phyloP scores from a whole-genome alignment of 192 early-diverging fungal species.

The Borealophlyctis nickersoniae region DNA sequence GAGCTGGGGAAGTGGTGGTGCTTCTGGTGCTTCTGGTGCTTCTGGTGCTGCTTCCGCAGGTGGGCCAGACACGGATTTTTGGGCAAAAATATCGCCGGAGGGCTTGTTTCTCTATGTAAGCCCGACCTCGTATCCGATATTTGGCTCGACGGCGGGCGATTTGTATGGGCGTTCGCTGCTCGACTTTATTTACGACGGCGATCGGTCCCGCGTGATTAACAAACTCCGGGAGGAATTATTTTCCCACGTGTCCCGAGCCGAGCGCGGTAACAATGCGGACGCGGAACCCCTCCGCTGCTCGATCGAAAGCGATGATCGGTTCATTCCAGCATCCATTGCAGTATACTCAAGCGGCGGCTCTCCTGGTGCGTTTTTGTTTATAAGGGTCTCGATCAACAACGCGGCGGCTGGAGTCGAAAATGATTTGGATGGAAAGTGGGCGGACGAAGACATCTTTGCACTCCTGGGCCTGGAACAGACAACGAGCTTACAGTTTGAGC shows the following conservation, averaged over 20 bases:
- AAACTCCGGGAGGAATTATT: not conserved
- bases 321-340: constrained; percentile 1
- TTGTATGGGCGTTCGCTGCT: constrained; percentile 21
- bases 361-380: constrained; percentile 3
- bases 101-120: constrained; percentile 51
- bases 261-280: not conserved
- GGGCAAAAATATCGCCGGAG: constrained; percentile 58
- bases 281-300: constrained; percentile 9
- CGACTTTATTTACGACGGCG: constrained; percentile 25
- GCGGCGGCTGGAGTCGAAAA: not conserved
- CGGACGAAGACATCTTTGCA: constrained; percentile 11
- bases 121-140: constrained; percentile 12
- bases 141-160: constrained; percentile 17
- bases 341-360: not conserved
- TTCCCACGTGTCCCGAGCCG: not conserved
- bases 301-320: constrained; percentile 16
- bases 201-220: constrained; percentile 10
- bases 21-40: constrained; percentile 12
- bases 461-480: constrained; percentile 12
- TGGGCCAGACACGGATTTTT: constrained; percentile 35
- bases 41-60: not conserved
- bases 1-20: no score
- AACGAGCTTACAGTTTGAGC: constrained; percentile 61
- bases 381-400: not conserved
- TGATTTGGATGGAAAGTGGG: not conserved